phyloP scores from a whole-genome alignment of 805 yeast species.

The Metschnikowia hibisci region DNA sequence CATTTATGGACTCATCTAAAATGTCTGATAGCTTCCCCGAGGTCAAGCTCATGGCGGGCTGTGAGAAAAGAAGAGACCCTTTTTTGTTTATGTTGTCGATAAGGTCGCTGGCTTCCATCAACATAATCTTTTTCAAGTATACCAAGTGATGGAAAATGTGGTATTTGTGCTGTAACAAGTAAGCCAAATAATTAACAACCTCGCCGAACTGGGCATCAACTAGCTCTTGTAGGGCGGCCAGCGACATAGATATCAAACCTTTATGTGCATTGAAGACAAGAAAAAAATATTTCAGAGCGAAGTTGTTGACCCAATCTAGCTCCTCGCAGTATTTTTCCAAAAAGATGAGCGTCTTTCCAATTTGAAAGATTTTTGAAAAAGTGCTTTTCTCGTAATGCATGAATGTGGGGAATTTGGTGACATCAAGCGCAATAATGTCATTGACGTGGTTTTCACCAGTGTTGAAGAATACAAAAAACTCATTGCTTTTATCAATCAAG shows the following conservation, averaged over 20 bases:
- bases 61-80: conserved; percentile 50
- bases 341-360: conserved; percentile 71
- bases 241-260: conserved; percentile 32
- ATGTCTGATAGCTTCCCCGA: conserved; percentile 63
- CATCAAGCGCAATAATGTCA: conserved; percentile 30
- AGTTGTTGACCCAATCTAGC: conserved; percentile 55
- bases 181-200: conserved; percentile 48
- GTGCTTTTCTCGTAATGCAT: conserved; percentile 29
- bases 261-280: conserved; percentile 27
- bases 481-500: conserved; percentile 49
- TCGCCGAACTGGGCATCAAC: conserved; percentile 46
- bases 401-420: conserved; percentile 43
- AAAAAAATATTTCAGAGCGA: conserved; percentile 31
- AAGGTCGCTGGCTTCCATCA: conserved; percentile 80
- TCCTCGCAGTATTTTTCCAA: conserved; percentile 65
- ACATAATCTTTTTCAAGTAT: conserved; percentile 59
- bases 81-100: conserved; percentile 59
- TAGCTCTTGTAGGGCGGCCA: conserved; percentile 34
- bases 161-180: conserved; percentile 45
- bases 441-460: conserved; percentile 26
- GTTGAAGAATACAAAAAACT: conserved; percentile 55
- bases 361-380: conserved; percentile 50
- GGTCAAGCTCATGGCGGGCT: conserved; percentile 60
- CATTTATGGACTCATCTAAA: conserved; percentile 58
- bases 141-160: conserved; percentile 51